phyloP scores from a whole-genome alignment of 108 stramenopile species.

The Nannochloropsis granulata region DNA sequence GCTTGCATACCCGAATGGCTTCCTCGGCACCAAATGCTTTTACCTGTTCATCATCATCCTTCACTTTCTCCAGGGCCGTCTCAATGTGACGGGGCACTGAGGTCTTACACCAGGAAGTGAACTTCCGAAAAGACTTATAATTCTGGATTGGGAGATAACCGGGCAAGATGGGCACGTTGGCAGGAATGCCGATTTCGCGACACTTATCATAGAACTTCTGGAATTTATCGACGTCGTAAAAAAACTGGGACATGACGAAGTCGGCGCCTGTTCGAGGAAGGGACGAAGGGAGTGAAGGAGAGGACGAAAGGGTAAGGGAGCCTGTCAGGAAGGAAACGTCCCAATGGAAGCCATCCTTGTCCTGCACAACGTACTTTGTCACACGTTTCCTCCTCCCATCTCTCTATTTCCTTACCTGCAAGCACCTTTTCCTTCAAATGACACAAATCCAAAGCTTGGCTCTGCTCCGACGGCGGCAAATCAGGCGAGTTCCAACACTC shows the following conservation, averaged over 20 bases:
- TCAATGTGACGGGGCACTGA: constrained; percentile 49
- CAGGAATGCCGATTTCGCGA: constrained; percentile 61
- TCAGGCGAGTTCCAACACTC: constrained; percentile 13
- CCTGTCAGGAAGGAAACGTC: no score
- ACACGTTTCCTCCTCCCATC: no score
- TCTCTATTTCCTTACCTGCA: background rate
- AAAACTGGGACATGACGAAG: constrained; percentile 89
- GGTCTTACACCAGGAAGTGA: constrained; percentile 63
- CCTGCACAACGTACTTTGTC: no score
- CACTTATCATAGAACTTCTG: constrained; percentile 56
- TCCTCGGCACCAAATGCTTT: constrained; percentile 72
- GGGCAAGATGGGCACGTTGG: constrained; percentile 69
- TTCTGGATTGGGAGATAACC: constrained; percentile 91
- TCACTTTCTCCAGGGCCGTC: constrained; percentile 49
- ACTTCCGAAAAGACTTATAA: constrained; percentile 53
- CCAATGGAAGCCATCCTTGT: no score
- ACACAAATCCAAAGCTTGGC: background rate
- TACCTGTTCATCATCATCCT: constrained; percentile 83
- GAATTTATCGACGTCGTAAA: constrained; percentile 68
- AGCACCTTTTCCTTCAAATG: constrained; percentile 9
- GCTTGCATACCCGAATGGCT: constrained; percentile 54
- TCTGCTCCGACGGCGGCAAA: background rate
- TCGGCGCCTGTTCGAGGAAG: constrained; percentile 51
- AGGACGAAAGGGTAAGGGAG: no score
- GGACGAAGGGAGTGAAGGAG: background rate